Percentiles rank a stretch among this genome's conserved stretches.
phyloP scores from a whole-genome alignment of 495 filamentous ascomycete species.

The Lasiosphaeris hirsuta region DNA sequence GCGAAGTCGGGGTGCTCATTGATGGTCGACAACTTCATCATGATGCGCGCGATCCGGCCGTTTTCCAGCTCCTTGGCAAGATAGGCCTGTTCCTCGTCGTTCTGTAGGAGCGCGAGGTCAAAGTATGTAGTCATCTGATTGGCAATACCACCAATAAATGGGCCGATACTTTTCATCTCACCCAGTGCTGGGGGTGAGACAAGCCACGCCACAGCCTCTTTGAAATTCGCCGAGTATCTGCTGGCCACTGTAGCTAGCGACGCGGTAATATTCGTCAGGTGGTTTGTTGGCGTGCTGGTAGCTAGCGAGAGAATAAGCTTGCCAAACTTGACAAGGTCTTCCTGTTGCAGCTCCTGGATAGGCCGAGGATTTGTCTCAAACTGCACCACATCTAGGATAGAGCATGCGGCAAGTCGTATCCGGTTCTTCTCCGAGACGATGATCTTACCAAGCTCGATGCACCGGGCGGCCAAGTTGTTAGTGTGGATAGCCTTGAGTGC shows the following conservation, averaged over 20 bases:
- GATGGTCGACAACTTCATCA: conserved; percentile 80
- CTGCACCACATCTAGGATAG: conserved; percentile 81
- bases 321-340: conserved; percentile 85
- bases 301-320: conserved; percentile 77
- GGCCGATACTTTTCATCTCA: conserved; percentile 66
- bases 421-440: conserved; percentile 79
- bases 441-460: conserved; percentile 81
- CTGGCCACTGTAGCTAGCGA: conserved; percentile 69
- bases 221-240: conserved; percentile 68
- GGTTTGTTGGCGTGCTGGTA: conserved; percentile 54
- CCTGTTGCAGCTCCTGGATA: conserved; percentile 73
- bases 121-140: conserved; percentile 65
- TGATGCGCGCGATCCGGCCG: conserved; percentile 74
- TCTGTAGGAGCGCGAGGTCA: conserved; percentile 68
- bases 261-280: conserved; percentile 53
- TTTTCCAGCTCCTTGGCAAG: conserved; percentile 85
- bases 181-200: conserved; percentile 51
- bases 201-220: conserved; percentile 74
- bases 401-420: conserved; percentile 84
- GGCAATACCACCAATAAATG: conserved; percentile 72
- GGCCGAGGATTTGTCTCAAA: conserved; percentile 60
- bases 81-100: conserved; percentile 58
- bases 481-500: conserved; percentile 83
- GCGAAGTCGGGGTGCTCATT: conserved; percentile 87
- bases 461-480: conserved; percentile 73